Base-by-base conservation (phyloP, 805 yeast genomes). In the Ogataea neopini region DNA sequence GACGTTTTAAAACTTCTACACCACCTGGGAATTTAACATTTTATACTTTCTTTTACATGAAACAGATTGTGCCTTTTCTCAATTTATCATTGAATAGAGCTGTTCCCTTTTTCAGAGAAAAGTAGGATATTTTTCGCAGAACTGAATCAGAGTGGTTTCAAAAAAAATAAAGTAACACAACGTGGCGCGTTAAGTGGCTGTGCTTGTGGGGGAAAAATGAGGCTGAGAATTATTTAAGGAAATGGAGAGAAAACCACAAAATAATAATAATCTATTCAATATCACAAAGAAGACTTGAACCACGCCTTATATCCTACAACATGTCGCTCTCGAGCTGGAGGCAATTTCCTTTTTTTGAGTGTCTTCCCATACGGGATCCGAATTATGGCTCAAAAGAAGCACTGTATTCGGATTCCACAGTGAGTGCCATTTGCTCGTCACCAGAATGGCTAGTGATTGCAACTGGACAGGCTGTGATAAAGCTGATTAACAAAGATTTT, bases 321-420 rank as follows among this genome's bases (percentile, higher is more conserved):
- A 67, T 67, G 70, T 65, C 70, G 14, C 50, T 66, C 20, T 56
- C 67, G 4, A 54, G 60, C 17, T 68, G 70, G 70, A 53, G 92
- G 50, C 96, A 87, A 60, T 87, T 92, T 67, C 88, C 88, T 51
- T 86, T 92, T 66, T 90, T 86, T 64, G 96, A 89, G 44, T 75
- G 80, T 30, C 75, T 83, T 0, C 97, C 97, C 5, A 85, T 94
- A 15, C 70, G 83, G 51, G 99, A 94, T 61, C 98, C 98, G 4
- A 71, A 78, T 49, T 75, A 78, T 47, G 83, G 84, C 6, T 72
- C 84, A 0, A 73, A 72, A 3, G 70, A 75, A 4, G 85, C 87
- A 0, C 70, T 91, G 20, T 91, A 85, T 64, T 88, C 97, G 1
- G 96, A 90, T 60, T 82, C 91, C 1, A 71, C 81, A 10, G 63